These are phyloP conservation scores for Lentinula lateritia DNA, from an alignment of 768 basidiomycete species.

Conservation along the genomic window DNA sequence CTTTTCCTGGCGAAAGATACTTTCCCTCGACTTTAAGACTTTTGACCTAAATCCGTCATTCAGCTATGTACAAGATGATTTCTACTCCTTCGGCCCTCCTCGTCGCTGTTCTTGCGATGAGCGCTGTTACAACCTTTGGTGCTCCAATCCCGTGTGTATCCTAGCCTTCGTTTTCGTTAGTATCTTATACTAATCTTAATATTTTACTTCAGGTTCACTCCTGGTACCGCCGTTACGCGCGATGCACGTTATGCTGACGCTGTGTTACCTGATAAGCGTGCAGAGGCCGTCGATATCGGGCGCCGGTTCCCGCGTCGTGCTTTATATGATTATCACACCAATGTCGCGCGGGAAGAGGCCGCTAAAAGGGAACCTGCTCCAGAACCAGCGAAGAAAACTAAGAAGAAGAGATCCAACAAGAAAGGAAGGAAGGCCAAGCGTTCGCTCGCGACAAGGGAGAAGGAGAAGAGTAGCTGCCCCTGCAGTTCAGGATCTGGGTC, in stretches of 20 bases:
- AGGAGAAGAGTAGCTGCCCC: not conserved
- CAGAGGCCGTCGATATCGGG: not conserved
- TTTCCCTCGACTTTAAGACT: constrained; percentile 7
- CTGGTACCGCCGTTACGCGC: not conserved
- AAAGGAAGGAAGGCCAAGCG: not conserved
- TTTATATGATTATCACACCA: not conserved
- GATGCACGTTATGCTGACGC: not conserved
- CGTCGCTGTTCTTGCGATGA: constrained; percentile 4
- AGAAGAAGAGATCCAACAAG: not conserved
- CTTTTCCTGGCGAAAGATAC: constrained; percentile 8
- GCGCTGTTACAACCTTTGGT: not conserved
- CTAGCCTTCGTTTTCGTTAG: not conserved
- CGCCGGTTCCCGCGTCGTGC: constrained; percentile 1
- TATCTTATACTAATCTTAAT: not conserved
- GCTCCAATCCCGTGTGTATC: not conserved
- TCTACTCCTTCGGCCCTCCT: constrained; percentile 3
- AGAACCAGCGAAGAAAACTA: not conserved
- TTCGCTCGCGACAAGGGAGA: not conserved
- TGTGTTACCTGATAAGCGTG: not conserved
- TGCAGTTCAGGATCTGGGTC: not conserved
- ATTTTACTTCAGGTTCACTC: not conserved
- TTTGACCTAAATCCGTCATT: not conserved
- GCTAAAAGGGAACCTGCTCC: not conserved
- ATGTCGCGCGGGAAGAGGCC: not conserved
- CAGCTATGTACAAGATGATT: constrained; percentile 7